Evolutionary conservation across 2,329 filamentous ascomycete genomes (phyloP).

Genomic region (Alternaria angustiovoidea): DNA sequence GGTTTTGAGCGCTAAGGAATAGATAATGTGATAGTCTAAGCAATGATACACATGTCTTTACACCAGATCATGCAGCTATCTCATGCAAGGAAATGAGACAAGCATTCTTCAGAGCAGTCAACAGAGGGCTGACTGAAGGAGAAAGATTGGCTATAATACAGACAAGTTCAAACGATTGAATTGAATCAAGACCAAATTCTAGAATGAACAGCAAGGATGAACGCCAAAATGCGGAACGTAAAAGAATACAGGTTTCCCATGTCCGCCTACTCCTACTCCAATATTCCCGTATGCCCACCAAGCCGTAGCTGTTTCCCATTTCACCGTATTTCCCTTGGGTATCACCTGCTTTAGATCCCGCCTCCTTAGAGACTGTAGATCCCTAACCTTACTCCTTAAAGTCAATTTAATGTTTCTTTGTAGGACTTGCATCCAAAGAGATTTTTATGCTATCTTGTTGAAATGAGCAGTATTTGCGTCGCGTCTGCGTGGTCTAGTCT

Average conservation of each 20-base stretch:
- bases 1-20: slow-evolving; percentile 64
- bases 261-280: not conserved
- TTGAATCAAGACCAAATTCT: not conserved
- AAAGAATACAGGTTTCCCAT: not conserved
- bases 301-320: not conserved
- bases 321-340: not conserved
- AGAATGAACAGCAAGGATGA: not conserved
- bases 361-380: not conserved
- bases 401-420: not conserved
- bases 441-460: not conserved
- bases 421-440: not conserved
- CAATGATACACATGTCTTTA: too few relatives aligned
- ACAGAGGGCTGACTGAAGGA: not conserved
- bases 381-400: not conserved
- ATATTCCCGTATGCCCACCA: not conserved
- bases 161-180: not conserved
- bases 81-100: too few relatives aligned
- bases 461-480: not conserved
- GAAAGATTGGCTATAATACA: not conserved
- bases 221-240: not conserved
- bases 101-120: too few relatives aligned
- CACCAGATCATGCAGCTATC: too few relatives aligned
- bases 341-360: not conserved
- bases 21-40: not conserved
- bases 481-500: not conserved